Evolutionary conservation across 2,329 filamentous ascomycete species (phyloP).

Genomic region (Colletotrichum agaves): DNA sequence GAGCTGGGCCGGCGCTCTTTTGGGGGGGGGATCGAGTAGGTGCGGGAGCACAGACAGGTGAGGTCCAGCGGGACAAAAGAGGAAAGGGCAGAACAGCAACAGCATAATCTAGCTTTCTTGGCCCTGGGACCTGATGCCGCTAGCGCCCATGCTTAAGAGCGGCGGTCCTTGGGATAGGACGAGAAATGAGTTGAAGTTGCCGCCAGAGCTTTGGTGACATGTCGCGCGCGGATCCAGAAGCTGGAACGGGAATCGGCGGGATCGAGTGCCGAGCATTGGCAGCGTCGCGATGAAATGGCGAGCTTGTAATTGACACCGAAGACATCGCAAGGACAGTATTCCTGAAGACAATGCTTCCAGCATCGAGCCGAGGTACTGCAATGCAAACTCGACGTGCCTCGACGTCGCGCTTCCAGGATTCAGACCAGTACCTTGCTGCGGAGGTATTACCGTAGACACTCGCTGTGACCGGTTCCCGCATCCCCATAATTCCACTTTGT

Average conservation of each 20-base stretch:
- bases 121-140: conserved; percentile 31
- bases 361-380: not conserved
- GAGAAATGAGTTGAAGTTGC: conserved; percentile 34
- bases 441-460: not conserved
- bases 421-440: not conserved
- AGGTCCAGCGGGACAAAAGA: conserved; percentile 3
- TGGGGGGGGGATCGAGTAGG: conserved; percentile 7
- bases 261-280: conserved; percentile 21
- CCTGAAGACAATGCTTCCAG: not conserved
- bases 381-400: not conserved
- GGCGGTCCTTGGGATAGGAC: conserved; percentile 31
- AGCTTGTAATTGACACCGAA: not conserved
- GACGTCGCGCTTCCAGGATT: not conserved
- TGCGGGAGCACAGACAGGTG: conserved; percentile 34
- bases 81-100: not conserved
- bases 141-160: conserved; percentile 32
- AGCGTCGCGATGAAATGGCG: conserved; percentile 14
- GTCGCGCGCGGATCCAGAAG: conserved; percentile 24
- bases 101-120: conserved; percentile 35
- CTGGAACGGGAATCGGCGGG: conserved; percentile 25
- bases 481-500: too few relatives aligned
- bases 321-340: not conserved
- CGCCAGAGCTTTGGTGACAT: conserved; percentile 22
- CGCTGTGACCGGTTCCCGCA: too few relatives aligned
- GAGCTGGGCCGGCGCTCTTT: not conserved